These are phyloP conservation scores for Xylariales sp. DNA, from an alignment of 2,329 filamentous ascomycete species.

Conservation along the genomic window DNA sequence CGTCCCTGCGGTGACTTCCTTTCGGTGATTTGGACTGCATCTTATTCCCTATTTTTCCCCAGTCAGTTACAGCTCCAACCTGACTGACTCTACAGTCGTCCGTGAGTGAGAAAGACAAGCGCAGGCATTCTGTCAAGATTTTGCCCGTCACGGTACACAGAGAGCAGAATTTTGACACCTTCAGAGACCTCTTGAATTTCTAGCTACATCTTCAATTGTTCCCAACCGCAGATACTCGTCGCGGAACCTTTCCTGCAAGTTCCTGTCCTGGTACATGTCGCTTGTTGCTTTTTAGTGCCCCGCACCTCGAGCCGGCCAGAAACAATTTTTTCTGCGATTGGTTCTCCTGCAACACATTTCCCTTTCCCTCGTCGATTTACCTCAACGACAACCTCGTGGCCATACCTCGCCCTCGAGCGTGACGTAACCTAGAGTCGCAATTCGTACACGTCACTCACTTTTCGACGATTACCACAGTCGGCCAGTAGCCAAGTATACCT, in stretches of 20 bases:
- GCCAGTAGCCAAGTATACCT: neutral
- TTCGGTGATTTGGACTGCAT: neutral
- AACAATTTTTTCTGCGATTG: slow-evolving; percentile 5
- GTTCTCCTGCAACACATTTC: neutral
- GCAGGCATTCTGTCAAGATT: no score
- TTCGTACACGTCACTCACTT: neutral
- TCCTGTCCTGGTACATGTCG: slow-evolving; percentile 2
- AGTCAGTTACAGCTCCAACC: neutral
- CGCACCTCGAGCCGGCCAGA: slow-evolving; percentile 6
- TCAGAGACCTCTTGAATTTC: neutral
- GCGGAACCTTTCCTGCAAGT: slow-evolving; percentile 6
- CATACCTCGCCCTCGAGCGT: no score
- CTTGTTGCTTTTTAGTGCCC: slow-evolving; percentile 6
- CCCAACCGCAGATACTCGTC: no score
- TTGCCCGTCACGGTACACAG: no score
- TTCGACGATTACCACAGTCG: neutral
- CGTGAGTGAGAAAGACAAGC: neutral
- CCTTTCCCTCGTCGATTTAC: slow-evolving; percentile 1
- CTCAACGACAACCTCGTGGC: slow-evolving; percentile 3
- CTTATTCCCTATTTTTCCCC: neutral
- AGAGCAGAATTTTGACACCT: no score
- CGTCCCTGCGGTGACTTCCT: neutral
- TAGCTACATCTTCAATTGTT: neutral
- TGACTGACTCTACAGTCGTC: neutral
- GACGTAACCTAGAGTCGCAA: no score